These are phyloP conservation scores for Middelhovenomyces tepae DNA, from an alignment of 805 yeast genomes.

Conservation along the genomic window DNA sequence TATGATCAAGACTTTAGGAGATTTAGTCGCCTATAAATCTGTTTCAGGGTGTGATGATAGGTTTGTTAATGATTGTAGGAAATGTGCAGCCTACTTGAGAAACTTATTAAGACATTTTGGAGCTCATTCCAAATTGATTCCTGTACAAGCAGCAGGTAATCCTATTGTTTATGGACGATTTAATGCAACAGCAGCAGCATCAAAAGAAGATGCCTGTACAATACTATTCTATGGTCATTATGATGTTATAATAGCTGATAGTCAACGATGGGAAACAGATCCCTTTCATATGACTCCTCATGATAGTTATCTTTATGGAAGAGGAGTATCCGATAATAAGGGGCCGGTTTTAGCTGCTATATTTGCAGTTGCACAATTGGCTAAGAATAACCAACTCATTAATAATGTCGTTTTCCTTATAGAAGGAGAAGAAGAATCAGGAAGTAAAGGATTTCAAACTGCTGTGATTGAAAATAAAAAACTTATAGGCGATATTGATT, in stretches of 20 bases:
- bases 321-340: constrained; percentile 92
- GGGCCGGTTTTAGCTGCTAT: constrained; percentile 87
- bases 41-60: constrained; percentile 66
- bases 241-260: constrained; percentile 80
- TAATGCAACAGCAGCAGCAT: constrained; percentile 25
- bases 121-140: constrained; percentile 51
- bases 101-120: constrained; percentile 60
- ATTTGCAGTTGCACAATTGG: constrained; percentile 72
- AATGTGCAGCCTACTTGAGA: constrained; percentile 71
- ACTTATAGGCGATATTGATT: constrained; percentile 67
- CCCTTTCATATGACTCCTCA: constrained; percentile 70
- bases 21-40: constrained; percentile 61
- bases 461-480: constrained; percentile 44
- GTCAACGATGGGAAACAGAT: constrained; percentile 61
- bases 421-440: constrained; percentile 96
- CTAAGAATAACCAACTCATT: constrained; percentile 40
- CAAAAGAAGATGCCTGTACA: constrained; percentile 27
- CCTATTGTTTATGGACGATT: constrained; percentile 80
- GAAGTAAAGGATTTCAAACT: constrained; percentile 75
- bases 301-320: constrained; percentile 79
- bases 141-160: constrained; percentile 61
- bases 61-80: constrained; percentile 69
- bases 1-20: constrained; percentile 52
- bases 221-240: constrained; percentile 92
- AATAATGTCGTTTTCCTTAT: constrained; percentile 74